Base-by-base conservation (phyloP, 352 stramenopile species). In the Phytophthora crassamura region DNA sequence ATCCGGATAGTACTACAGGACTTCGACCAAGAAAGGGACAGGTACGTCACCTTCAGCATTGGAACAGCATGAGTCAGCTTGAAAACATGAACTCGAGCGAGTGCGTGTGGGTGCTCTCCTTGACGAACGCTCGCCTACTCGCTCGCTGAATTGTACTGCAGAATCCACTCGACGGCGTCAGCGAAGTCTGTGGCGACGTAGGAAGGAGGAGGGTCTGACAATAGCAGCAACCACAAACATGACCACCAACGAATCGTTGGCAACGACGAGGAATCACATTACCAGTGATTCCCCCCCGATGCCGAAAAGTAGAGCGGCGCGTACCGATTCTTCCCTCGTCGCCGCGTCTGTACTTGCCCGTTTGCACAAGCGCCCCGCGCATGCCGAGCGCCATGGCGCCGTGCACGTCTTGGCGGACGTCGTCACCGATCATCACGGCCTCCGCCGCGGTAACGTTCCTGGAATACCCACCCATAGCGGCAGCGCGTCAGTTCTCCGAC, bases 401-500 rank as follows among this genome's bases (percentile, higher is more conserved):
- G 12, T 64, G 51, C 2, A 86, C 74, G 43, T 89, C 80, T 58
- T 87, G 76, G 1, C 58, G 64, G 7, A 90, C 56, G 20, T 90
- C 78, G 56, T 90, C 77, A 2, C 81, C 77, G 30, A 90, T 81
- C 78, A 88, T 90, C 15, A 80, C 77, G 2, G 70, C 69, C 7
- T 87, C 63, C 14, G 60, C 53, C 1, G 66, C 35, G 2, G 11
- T 33, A 25, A 84, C 67, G 15, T 69, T 49, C 48, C 77, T 88
- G 35, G 14, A 46, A 41, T 35, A 22, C 16, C 38, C 39, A 47
- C 14, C 46, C 15, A 18, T 42, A 55, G 41, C 30, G 18, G 20
- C 28, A 61, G 8, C 39, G 60, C 25, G 14, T 43, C 14, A 49
- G 36, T 33, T 30, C 35, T 2, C 35, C 12, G 16, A 22, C 14